A percentile compares a stretch with the other conserved stretches of the same genome.
phyloP scores from a whole-genome alignment of 805 yeast species.

The Candida sphagnicola region DNA sequence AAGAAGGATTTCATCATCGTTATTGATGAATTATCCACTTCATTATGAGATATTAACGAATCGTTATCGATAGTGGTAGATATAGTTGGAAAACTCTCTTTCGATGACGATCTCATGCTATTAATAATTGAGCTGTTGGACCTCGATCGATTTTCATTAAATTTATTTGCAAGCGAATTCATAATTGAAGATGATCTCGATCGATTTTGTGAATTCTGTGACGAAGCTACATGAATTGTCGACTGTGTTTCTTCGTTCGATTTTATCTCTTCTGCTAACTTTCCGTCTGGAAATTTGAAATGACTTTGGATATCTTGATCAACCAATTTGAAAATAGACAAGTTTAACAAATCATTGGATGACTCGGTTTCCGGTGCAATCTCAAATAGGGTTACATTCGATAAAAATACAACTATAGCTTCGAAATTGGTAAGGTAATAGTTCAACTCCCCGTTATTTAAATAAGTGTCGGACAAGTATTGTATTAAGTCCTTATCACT shows the following conservation, averaged over 20 bases:
- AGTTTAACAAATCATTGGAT: slow-evolving; percentile 13
- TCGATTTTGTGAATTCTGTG: slow-evolving; percentile 11
- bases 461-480: slow-evolving; percentile 20
- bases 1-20: slow-evolving; percentile 32
- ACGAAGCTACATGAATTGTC: background rate
- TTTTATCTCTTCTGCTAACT: slow-evolving; percentile 15
- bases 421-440: slow-evolving; percentile 41
- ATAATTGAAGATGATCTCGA: slow-evolving; percentile 38
- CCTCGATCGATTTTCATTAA: slow-evolving; percentile 30
- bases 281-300: slow-evolving; percentile 26
- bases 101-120: slow-evolving; percentile 16
- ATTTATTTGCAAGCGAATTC: slow-evolving; percentile 28
- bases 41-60: slow-evolving; percentile 11
- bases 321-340: slow-evolving; percentile 25
- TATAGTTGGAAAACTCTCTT: slow-evolving; percentile 26
- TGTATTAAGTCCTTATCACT: slow-evolving; percentile 29
- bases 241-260: slow-evolving; percentile 6
- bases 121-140: slow-evolving; percentile 28
- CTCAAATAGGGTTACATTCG: slow-evolving; percentile 31
- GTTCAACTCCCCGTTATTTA: slow-evolving; percentile 36
- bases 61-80: slow-evolving; percentile 8
- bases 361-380: slow-evolving; percentile 6
- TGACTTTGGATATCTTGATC: slow-evolving; percentile 23
- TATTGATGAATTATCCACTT: slow-evolving; percentile 19
- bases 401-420: slow-evolving; percentile 34